Percentiles rank a stretch among this genome's conserved stretches.
phyloP scores from a whole-genome alignment of 23 red algal genomes.

The Gracilaria domingensis region DNA sequence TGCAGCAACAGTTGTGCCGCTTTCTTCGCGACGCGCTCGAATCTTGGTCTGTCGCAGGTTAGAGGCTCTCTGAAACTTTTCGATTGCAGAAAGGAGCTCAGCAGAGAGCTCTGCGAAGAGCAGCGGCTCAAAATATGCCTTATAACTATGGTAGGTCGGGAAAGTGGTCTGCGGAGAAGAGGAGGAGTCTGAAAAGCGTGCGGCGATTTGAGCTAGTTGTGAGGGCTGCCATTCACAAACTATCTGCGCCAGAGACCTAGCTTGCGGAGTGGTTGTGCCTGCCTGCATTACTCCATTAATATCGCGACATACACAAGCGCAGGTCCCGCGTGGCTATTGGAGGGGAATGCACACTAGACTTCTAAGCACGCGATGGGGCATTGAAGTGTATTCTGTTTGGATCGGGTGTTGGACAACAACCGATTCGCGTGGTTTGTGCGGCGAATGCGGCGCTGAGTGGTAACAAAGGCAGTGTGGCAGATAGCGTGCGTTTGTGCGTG shows the following conservation, averaged over 20 bases:
- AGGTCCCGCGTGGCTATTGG: slow-evolving; percentile 40
- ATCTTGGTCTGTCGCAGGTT: slow-evolving; percentile 44
- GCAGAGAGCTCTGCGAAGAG: slow-evolving; percentile 79
- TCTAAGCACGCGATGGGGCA: slow-evolving; percentile 42
- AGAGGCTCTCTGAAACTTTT: slow-evolving; percentile 71
- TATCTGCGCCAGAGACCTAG: slow-evolving; percentile 68
- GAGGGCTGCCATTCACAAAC: slow-evolving; percentile 72
- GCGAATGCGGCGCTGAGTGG: slow-evolving; percentile 15
- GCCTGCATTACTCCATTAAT: slow-evolving; percentile 70
- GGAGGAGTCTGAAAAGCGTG: slow-evolving; percentile 46
- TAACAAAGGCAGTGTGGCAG: slow-evolving; percentile 4
- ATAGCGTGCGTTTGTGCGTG: not conserved
- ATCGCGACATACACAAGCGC: slow-evolving; percentile 34
- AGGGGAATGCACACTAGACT: slow-evolving; percentile 19
- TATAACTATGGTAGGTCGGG: slow-evolving; percentile 71
- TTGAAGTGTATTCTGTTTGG: slow-evolving; percentile 48
- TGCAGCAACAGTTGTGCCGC: slow-evolving; percentile 49
- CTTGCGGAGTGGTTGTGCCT: slow-evolving; percentile 49
- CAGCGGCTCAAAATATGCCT: slow-evolving; percentile 83
- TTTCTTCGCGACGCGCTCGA: slow-evolving; percentile 71
- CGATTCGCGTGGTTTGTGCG: slow-evolving; percentile 14
- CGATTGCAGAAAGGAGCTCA: slow-evolving; percentile 66
- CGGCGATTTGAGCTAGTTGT: slow-evolving; percentile 49
- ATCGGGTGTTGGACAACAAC: slow-evolving; percentile 50
- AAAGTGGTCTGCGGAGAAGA: slow-evolving; percentile 65